Conservation (phyloP, 768 basidiomycete genomes). For the Trametes coccinea region DNA sequence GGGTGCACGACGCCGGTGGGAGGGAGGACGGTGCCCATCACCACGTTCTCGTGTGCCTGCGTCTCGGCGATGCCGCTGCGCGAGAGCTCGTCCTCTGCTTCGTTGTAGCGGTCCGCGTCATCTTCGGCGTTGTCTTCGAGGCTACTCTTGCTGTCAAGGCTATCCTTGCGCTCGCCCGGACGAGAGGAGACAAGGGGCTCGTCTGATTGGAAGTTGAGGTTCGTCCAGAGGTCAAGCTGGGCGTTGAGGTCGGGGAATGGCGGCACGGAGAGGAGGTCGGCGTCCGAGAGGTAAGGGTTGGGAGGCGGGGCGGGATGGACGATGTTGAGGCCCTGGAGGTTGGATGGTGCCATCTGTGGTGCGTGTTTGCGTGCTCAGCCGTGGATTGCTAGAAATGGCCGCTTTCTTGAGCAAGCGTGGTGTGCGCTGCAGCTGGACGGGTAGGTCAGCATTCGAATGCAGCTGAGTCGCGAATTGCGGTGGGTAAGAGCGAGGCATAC, state of each 20-base stretch:
- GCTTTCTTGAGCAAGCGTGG: not conserved
- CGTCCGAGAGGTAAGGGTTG: constrained; percentile 39
- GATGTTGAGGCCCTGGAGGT: constrained; percentile 79
- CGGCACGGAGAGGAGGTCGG: constrained; percentile 62
- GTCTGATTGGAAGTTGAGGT: constrained; percentile 76
- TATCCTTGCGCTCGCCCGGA: constrained; percentile 33
- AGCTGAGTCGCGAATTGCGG: not conserved
- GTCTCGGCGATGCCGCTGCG: constrained; percentile 43
- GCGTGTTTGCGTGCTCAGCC: constrained; percentile 23
- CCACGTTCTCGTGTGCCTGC: constrained; percentile 61
- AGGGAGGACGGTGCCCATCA: constrained; percentile 47
- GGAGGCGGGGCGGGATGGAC: constrained; percentile 54
- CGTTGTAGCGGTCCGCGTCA: constrained; percentile 36
- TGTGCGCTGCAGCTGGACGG: not conserved
- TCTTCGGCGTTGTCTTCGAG: constrained; percentile 23
- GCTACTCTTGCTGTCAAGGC: constrained; percentile 14
- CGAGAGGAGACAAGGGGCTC: constrained; percentile 46
- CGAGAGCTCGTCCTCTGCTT: constrained; percentile 47
- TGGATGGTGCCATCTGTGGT: constrained; percentile 55
- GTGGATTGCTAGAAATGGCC: not conserved
- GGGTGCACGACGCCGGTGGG: constrained; percentile 24
- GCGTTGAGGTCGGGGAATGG: constrained; percentile 74
- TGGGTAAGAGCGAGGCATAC: constrained; percentile 7
- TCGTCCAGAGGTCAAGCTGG: constrained; percentile 83
- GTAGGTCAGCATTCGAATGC: not conserved